phyloP scores from a whole-genome alignment of 1,284 basidiomycete genomes.

The Trichosporon inkin region DNA sequence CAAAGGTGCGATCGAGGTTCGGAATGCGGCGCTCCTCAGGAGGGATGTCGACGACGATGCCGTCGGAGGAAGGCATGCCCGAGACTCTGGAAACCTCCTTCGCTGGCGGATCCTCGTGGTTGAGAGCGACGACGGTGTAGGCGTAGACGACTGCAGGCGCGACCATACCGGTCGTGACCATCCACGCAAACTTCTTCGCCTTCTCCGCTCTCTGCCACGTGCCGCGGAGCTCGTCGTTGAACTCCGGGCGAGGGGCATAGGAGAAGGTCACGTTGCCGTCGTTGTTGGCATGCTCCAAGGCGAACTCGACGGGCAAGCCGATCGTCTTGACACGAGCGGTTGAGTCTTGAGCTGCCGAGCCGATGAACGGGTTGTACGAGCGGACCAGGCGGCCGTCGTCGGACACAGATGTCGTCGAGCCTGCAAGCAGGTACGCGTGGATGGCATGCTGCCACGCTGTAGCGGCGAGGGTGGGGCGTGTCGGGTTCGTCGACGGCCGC shows the following conservation, averaged over 20 bases:
- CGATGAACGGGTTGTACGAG: conserved; percentile 34
- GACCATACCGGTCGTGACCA: conserved; percentile 29
- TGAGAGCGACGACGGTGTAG: conserved; percentile 36
- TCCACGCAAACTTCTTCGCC: conserved; percentile 33
- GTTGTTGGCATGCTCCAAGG: conserved; percentile 23
- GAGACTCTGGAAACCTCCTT: conserved; percentile 31
- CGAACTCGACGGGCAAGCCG: conserved; percentile 29
- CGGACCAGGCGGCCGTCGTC: conserved; percentile 27
- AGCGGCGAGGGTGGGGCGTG: conserved; percentile 35
- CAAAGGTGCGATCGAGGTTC: conserved; percentile 29
- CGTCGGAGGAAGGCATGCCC: conserved; percentile 39
- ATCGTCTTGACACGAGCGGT: conserved; percentile 28
- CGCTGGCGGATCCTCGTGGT: conserved; percentile 37
- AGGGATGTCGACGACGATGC: conserved; percentile 22
- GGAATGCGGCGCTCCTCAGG: conserved; percentile 28
- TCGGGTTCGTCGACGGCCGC: conserved; percentile 31
- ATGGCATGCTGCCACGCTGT: conserved; percentile 49
- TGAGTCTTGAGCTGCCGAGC: conserved; percentile 24
- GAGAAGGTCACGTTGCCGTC: conserved; percentile 11
- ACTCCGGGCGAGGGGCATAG: conserved; percentile 16
- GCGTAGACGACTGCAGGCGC: conserved; percentile 42
- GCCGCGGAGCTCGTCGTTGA: conserved; percentile 22
- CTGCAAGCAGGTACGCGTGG: conserved; percentile 42
- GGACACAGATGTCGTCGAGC: conserved; percentile 22
- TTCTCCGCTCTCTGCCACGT: conserved; percentile 40